Base-by-base conservation (phyloP, 2,329 filamentous ascomycete species). In the Grosmannia clavigera region DNA sequence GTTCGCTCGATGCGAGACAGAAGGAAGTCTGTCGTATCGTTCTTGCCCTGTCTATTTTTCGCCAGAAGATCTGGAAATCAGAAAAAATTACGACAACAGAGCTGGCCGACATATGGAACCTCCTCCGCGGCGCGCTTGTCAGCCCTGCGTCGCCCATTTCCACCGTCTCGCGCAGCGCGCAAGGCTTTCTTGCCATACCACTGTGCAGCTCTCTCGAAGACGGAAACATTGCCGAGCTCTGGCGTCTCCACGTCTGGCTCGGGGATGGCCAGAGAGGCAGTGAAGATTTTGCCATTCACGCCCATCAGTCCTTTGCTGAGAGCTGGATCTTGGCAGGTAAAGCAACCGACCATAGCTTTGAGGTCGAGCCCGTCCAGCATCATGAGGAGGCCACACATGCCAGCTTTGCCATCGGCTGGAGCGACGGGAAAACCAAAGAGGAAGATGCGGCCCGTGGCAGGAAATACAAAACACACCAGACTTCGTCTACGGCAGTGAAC, bases 271-370 rank as follows among this genome's bases (percentile, higher is more conserved):
- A 67, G 29, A 66, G 69, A 27, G 69, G 68, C 3, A 68, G 66
- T 35, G 59, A 58, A 1, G 64, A 66, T 3, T 65, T 70, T 12
- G 61, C 61, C 1, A 63, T 74, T 16, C 72, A 72, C 59, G 69
- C 69, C 1, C 72, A 74, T 53, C 71, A 74, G 57, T 60, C 68
- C 1, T 70, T 68, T 58, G 70, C 65, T 0, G 70, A 72, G 60
- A 72, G 70, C 60, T 74, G 72, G 71, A 66, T 73, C 10, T 63
- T 74, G 14, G 68, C 69, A 0, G 72, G 72, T 11, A 61, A 70
- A 58, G 70, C 68, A 2, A 64, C n/a, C 7, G 69, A 74, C 60
- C 65, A 67, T 53, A 61, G 61, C 10, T 73, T 69, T 57, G 43
- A 67, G 3, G 68, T 63, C 14, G 52, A 67, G 31, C 60, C 60